Evolutionary conservation across 148 eudicot species (phyloP).

Genomic region (Cornus kousa): DNA sequence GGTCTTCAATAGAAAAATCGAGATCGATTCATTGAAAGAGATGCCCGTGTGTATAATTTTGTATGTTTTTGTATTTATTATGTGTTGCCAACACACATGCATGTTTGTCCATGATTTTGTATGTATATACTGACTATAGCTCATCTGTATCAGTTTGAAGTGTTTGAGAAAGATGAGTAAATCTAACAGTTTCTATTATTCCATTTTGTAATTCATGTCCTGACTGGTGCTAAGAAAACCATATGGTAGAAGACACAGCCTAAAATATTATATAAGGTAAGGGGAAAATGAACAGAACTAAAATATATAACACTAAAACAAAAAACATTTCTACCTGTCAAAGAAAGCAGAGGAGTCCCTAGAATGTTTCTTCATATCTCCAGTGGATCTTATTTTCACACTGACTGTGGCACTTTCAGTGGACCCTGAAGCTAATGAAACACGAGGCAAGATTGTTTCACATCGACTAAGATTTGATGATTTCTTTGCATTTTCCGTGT

Average conservation of each 20-base stretch:
- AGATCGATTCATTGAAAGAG: too few species aligned
- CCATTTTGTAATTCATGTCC: neutral
- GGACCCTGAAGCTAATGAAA: constrained; percentile 27
- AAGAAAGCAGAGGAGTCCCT: constrained; percentile 61
- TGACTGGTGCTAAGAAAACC: neutral
- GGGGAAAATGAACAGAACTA: neutral
- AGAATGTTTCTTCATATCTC: constrained; percentile 51
- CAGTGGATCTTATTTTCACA: constrained; percentile 31
- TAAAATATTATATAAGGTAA: neutral
- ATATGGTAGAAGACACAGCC: neutral
- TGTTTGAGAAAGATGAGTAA: too few species aligned
- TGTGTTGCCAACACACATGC: too few species aligned
- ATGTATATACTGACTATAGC: too few species aligned
- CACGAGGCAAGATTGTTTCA: constrained; percentile 17
- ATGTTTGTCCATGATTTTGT: too few species aligned
- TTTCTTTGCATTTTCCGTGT: constrained; percentile 26
- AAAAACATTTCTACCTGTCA: constrained; percentile 55
- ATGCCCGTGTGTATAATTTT: too few species aligned
- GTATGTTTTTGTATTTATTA: too few species aligned
- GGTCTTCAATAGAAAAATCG: too few species aligned
- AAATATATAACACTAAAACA: neutral
- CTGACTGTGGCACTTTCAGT: constrained; percentile 26
- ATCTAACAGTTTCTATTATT: too few species aligned
- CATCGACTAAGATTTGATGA: constrained; percentile 16
- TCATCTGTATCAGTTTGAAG: too few species aligned